A percentile compares a stretch with the other conserved stretches of the same genome.
Conservation (phyloP, 1,139 yeast species). For the Blastobotrys petasosporus region DNA sequence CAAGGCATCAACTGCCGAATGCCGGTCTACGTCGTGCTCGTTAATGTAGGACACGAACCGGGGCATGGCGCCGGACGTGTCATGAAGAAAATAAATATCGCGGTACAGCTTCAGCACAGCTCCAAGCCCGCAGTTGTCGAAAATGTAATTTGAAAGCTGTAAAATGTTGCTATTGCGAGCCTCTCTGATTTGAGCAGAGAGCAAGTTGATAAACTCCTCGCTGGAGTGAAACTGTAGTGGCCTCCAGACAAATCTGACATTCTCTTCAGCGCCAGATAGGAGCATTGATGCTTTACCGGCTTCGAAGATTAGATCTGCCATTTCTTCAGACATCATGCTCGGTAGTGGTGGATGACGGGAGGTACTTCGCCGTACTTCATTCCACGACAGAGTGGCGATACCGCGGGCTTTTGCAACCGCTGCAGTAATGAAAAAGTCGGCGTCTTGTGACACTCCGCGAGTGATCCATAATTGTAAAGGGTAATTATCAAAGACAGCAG, state of each 20-base stretch:
- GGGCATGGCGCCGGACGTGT: slow-evolving; percentile 11
- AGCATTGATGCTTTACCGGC: slow-evolving; percentile 3
- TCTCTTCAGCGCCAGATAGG: background rate
- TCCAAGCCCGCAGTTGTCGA: background rate
- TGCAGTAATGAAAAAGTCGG: background rate
- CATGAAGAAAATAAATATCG: slow-evolving; percentile 17
- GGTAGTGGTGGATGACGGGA: background rate
- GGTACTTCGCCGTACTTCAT: background rate
- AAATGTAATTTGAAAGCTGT: slow-evolving; percentile 1
- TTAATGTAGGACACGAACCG: slow-evolving; percentile 10
- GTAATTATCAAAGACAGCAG: background rate
- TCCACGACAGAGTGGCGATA: background rate
- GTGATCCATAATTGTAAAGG: background rate
- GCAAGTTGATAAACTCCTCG: slow-evolving; percentile 1
- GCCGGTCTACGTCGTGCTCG: slow-evolving; percentile 9
- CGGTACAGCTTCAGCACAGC: slow-evolving; percentile 5
- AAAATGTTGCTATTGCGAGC: background rate
- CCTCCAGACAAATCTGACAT: background rate
- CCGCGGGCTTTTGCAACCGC: background rate
- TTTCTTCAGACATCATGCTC: background rate
- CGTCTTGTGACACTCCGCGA: background rate
- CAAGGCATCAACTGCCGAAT: slow-evolving; percentile 12
- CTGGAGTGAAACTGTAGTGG: background rate
- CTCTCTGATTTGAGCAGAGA: background rate
- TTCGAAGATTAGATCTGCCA: background rate